Evolutionary conservation across 2,329 filamentous ascomycete genomes (phyloP).

Genomic region (Didymella sp.): DNA sequence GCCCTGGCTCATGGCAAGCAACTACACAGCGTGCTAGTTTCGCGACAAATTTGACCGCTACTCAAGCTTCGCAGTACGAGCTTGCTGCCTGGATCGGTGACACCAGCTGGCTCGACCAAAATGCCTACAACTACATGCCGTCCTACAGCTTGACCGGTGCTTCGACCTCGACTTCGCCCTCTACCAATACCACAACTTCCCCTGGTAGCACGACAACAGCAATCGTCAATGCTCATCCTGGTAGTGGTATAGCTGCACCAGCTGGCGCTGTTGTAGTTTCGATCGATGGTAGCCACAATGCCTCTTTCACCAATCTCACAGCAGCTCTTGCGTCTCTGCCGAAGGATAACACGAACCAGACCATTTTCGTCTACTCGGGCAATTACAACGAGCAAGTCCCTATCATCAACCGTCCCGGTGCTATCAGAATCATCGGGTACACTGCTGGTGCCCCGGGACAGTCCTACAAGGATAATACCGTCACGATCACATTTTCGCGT

Average conservation of each 20-base stretch:
- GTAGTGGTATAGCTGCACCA: conserved; percentile 53
- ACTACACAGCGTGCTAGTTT: conserved; percentile 44
- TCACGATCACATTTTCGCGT: conserved; percentile 56
- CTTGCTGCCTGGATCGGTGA: conserved; percentile 51
- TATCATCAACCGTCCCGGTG: conserved; percentile 55
- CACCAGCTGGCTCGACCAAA: conserved; percentile 54
- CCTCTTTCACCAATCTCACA: conserved; percentile 45
- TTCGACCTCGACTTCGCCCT: neutral
- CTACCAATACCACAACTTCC: conserved; percentile 39
- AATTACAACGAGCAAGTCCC: conserved; percentile 66
- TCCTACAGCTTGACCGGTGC: conserved; percentile 27
- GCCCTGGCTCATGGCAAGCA: conserved; percentile 43
- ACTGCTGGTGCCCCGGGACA: conserved; percentile 55
- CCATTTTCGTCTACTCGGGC: conserved; percentile 66
- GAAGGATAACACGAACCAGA: conserved; percentile 53
- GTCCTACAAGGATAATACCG: conserved; percentile 62
- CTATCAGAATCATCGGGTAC: conserved; percentile 64
- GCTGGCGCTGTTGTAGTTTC: conserved; percentile 54
- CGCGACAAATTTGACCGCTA: conserved; percentile 46
- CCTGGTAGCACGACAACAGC: conserved; percentile 37
- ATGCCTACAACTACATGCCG: conserved; percentile 50
- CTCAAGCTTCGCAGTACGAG: conserved; percentile 47
- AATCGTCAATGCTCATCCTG: conserved; percentile 47
- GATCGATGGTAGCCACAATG: conserved; percentile 37
- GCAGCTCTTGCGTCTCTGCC: conserved; percentile 49